These are phyloP conservation scores for Pascua guehoae DNA, from an alignment of 1,284 basidiomycete species.

Conservation along the genomic window DNA sequence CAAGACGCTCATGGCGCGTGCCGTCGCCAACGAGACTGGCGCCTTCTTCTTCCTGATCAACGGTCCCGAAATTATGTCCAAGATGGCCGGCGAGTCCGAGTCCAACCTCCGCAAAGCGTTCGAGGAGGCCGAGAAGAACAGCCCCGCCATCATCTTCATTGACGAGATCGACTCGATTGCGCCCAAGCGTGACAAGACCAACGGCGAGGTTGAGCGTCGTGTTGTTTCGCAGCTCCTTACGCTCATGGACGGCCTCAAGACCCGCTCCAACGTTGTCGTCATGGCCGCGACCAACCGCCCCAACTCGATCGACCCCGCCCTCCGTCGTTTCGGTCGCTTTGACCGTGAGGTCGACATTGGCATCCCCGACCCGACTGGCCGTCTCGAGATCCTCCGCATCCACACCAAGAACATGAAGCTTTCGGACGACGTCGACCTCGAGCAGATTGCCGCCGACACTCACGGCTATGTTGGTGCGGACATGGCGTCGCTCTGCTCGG, in stretches of 20 bases:
- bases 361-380: conserved; percentile 97
- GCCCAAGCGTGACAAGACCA: conserved; percentile 99
- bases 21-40: conserved; percentile 98
- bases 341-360: conserved; percentile 99
- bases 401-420: conserved; percentile 99
- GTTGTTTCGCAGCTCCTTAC: conserved; percentile 97
- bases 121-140: conserved; percentile 99
- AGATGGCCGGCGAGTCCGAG: conserved; percentile 98
- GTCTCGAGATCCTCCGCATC: conserved; percentile 95
- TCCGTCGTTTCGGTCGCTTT: conserved; percentile 96
- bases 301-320: conserved; percentile 97
- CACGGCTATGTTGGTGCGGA: conserved; percentile 99
- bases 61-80: conserved; percentile 99
- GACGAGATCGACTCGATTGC: conserved; percentile 99
- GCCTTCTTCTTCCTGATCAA: conserved; percentile 99
- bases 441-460: conserved; percentile 97
- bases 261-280: conserved; percentile 96
- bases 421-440: conserved; percentile 93
- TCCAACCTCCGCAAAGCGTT: conserved; percentile 97
- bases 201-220: conserved; percentile 98
- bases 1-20: conserved; percentile 98
- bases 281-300: conserved; percentile 98
- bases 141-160: conserved; percentile 95
- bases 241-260: conserved; percentile 98
- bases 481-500: conserved; percentile 91